Conservation (phyloP, 2,329 filamentous ascomycete species). For the Graphilbum sp. region DNA sequence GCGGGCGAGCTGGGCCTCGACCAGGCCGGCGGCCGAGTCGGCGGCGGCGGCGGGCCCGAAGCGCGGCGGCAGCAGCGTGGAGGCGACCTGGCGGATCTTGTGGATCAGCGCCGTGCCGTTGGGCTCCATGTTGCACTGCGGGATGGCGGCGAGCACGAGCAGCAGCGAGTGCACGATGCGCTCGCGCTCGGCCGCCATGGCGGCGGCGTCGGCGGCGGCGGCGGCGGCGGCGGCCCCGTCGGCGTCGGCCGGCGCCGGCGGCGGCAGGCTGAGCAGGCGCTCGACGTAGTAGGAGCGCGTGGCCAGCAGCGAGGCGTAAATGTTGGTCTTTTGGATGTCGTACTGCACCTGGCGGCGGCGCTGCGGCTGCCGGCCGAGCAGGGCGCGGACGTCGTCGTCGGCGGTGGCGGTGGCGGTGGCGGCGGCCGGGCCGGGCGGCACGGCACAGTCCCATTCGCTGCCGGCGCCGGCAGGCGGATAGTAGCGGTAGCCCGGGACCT, state of each 20-base stretch:
- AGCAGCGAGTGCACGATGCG: slow-evolving; percentile 69
- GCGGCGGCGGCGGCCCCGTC: slow-evolving; percentile 19
- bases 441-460: background rate
- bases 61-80: slow-evolving; percentile 46
- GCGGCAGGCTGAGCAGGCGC: slow-evolving; percentile 64
- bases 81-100: slow-evolving; percentile 74
- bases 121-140: slow-evolving; percentile 72
- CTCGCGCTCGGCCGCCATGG: slow-evolving; percentile 62
- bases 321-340: slow-evolving; percentile 85
- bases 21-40: too few relatives aligned
- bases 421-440: too few relatives aligned
- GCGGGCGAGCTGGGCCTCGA: slow-evolving; percentile 47
- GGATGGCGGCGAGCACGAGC: slow-evolving; percentile 57
- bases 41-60: slow-evolving; percentile 16
- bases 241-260: slow-evolving; percentile 10
- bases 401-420: slow-evolving; percentile 21
- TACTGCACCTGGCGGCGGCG: slow-evolving; percentile 49
- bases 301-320: slow-evolving; percentile 65
- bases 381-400: slow-evolving; percentile 30
- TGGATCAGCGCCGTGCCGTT: slow-evolving; percentile 50
- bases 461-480: slow-evolving; percentile 26
- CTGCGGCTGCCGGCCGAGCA: slow-evolving; percentile 30
- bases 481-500: slow-evolving; percentile 32
- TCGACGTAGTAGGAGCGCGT: slow-evolving; percentile 77
- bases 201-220: slow-evolving; percentile 27